Conservation (phyloP, 192 early-diverging fungal genomes). For the Coemansia sp. region DNA sequence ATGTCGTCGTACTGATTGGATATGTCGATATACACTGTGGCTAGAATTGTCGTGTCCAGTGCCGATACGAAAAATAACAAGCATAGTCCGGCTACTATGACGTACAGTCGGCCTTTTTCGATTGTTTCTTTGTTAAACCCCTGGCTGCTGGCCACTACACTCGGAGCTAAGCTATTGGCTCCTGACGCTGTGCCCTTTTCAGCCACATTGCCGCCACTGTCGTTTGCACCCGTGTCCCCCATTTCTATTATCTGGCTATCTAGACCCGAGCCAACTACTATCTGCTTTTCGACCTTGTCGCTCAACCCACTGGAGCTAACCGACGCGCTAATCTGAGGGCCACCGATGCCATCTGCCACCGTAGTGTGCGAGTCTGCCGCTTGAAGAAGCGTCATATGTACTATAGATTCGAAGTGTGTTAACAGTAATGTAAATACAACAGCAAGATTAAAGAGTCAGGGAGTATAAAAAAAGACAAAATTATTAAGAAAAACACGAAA, state of each 20-base stretch:
- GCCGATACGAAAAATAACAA: slow-evolving; percentile 64
- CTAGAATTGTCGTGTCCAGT: slow-evolving; percentile 73
- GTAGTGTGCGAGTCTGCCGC: background rate
- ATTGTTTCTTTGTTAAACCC: slow-evolving; percentile 33
- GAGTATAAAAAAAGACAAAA: background rate
- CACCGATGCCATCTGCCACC: background rate
- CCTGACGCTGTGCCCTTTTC: background rate
- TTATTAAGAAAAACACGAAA: background rate
- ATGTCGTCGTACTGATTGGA: slow-evolving; percentile 59
- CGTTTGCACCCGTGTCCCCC: background rate
- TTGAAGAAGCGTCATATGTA: background rate
- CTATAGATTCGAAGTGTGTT: background rate
- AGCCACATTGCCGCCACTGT: background rate
- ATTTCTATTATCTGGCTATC: slow-evolving; percentile 8
- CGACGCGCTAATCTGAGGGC: background rate
- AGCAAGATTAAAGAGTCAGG: background rate
- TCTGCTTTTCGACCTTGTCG: background rate
- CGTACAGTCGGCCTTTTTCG: slow-evolving; percentile 7
- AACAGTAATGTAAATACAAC: background rate
- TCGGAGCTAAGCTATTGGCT: slow-evolving; percentile 8
- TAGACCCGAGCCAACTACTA: background rate
- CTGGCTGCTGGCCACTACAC: slow-evolving; percentile 19
- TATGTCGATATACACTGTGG: slow-evolving; percentile 72
- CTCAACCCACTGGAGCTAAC: background rate
- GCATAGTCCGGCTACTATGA: slow-evolving; percentile 28